phyloP scores from a whole-genome alignment of 1,284 basidiomycete genomes.

The Cryptococcus wingfieldii region DNA sequence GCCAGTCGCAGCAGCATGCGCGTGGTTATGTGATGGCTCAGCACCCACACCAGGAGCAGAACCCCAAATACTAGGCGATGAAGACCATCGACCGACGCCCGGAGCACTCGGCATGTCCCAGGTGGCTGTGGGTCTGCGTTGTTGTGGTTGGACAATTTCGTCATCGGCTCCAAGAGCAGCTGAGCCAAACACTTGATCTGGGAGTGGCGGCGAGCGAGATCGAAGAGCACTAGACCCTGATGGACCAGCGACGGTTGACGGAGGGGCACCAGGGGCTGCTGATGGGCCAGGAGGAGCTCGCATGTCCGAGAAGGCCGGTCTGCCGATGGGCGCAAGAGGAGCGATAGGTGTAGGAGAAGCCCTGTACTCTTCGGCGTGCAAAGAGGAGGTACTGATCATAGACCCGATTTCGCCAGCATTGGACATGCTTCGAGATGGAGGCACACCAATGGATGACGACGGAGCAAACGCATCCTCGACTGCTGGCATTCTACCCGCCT shows the following conservation, averaged over 20 bases:
- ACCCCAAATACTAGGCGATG: conserved; percentile 27
- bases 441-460: conserved; percentile 30
- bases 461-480: conserved; percentile 38
- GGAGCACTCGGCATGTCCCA: conserved; percentile 25
- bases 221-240: conserved; percentile 14
- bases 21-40: background rate
- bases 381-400: conserved; percentile 1
- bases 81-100: conserved; percentile 35
- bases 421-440: conserved; percentile 10
- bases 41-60: background rate
- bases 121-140: conserved; percentile 22
- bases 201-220: conserved; percentile 21
- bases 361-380: conserved; percentile 11
- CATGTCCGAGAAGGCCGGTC: conserved; percentile 14
- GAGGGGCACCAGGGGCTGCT: no score
- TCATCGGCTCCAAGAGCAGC: conserved; percentile 41
- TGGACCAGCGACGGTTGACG: background rate
- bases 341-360: conserved; percentile 20
- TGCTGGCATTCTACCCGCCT: conserved; percentile 20
- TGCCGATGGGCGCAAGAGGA: conserved; percentile 21
- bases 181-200: conserved; percentile 36
- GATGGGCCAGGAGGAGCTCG: background rate
- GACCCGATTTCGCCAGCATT: conserved; percentile 14
- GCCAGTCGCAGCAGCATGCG: background rate
- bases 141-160: conserved; percentile 32